phyloP scores from a whole-genome alignment of 106 monocot genomes.

The Allium fistulosum region DNA sequence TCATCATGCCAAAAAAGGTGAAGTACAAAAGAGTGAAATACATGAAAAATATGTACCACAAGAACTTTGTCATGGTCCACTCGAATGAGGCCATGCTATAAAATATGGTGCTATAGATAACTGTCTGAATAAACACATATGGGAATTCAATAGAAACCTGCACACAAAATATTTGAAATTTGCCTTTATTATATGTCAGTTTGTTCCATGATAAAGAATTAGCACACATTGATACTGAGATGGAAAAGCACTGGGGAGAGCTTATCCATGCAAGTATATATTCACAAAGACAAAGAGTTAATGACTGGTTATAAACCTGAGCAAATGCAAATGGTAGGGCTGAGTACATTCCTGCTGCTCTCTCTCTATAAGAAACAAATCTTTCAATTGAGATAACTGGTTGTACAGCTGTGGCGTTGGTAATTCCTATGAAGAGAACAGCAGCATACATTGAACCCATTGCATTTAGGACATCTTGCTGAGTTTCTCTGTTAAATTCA shows the following conservation, averaged over 20 bases:
- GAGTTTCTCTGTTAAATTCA: slow-evolving; percentile 50
- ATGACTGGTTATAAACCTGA: slow-evolving; percentile 38
- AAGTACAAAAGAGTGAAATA: slow-evolving; percentile 95
- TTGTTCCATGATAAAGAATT: too few species aligned
- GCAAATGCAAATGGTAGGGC: slow-evolving; percentile 91
- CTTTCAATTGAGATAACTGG: slow-evolving; percentile 94
- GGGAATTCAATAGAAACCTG: slow-evolving; percentile 99
- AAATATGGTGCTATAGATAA: slow-evolving; percentile 88
- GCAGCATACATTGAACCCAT: slow-evolving; percentile 99
- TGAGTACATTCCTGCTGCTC: slow-evolving; percentile 99
- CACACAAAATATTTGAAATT: slow-evolving; percentile 9
- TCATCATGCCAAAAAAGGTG: slow-evolving; percentile 99
- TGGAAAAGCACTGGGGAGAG: too few species aligned
- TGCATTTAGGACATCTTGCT: slow-evolving; percentile 90
- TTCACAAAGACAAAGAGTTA: too few species aligned
- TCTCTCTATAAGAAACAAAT: slow-evolving; percentile 92
- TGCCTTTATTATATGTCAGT: slow-evolving; percentile 3
- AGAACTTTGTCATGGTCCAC: slow-evolving; percentile 65
- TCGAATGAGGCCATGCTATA: slow-evolving; percentile 90
- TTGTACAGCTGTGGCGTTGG: slow-evolving; percentile 94
- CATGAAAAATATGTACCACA: slow-evolving; percentile 95
- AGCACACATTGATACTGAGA: too few species aligned
- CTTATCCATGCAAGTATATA: not conserved
- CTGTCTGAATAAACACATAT: slow-evolving; percentile 86
- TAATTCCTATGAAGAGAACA: slow-evolving; percentile 93